Base-by-base conservation (phyloP, 257 asterid species). In the Nicotiana benthamiana region DNA sequence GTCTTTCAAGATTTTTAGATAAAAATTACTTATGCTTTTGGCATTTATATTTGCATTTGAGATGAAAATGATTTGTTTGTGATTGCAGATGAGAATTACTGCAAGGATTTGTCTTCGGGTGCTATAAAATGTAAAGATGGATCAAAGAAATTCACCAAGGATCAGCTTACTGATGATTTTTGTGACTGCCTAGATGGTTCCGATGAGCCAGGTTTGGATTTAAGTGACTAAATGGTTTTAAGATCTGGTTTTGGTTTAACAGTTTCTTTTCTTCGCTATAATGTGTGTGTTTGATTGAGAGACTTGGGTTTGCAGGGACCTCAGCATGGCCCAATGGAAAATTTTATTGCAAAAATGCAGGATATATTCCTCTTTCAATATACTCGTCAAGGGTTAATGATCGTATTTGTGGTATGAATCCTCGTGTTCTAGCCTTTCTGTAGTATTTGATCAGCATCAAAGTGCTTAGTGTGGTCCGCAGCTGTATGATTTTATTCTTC, bases 121-220 rank as follows among this genome's bases (percentile, higher is more conserved):
- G 83, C 90, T 84, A 84, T 93, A 72, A 95, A 89, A 83, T 95
- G 99, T 83, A 93, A 88, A 83, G 99, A 95, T 75, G 99, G 99
- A 87, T 91, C 97, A 11, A 86, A 84, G 83, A 87, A 80, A 81
- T 88, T 93, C 86, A 85, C 82, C 79, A 87, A 84, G 83, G 89
- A 93, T 63, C 99, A 91, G 89, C 83, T 95, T 80, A 95, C 93
- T 77, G 99, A 95, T 85, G 98, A 95, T 77, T 95, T 91, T 88
- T 95, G 99, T 34, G 99, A 95, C 86, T 95, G 99, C 81, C 91
- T 86, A 18, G 99, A 95, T 87, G 99, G 97, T 84, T 90, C 99
- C 24, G 99, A 95, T 80, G 99, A 95, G 88, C 99, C 99, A 20
- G 99, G 99, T 95, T 48, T 74, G 40, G 43, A 0, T 18, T 51